These are phyloP conservation scores for Malania oleifera DNA, from an alignment of 164 flowering plant genomes.

Conservation along the genomic window DNA sequence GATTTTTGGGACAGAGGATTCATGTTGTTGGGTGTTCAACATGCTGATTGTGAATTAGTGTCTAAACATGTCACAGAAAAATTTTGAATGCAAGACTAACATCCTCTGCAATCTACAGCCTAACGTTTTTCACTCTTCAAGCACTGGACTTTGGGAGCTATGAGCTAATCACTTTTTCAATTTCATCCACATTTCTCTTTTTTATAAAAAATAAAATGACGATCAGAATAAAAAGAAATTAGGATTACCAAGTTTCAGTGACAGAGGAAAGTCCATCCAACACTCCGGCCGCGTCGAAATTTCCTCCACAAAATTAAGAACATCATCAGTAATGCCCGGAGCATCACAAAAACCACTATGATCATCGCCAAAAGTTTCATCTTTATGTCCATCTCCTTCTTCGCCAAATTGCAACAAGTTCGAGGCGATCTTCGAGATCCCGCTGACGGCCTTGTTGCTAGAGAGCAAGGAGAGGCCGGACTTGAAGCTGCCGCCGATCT, in stretches of 20 bases:
- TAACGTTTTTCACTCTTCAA: too few species aligned
- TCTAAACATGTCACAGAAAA: too few species aligned
- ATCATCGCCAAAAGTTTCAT: constrained; percentile 6
- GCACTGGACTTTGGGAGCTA: too few species aligned
- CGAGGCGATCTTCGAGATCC: constrained; percentile 40
- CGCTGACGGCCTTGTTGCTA: constrained; percentile 30
- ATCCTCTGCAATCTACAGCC: too few species aligned
- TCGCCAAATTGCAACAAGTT: constrained; percentile 31
- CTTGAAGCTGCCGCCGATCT: constrained; percentile 51
- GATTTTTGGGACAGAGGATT: too few species aligned
- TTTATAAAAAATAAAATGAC: too few species aligned
- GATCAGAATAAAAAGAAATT: not conserved
- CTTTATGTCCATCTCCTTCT: constrained; percentile 13
- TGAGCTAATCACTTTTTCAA: too few species aligned
- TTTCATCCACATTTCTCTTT: too few species aligned
- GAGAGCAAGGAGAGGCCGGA: constrained; percentile 37
- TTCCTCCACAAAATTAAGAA: constrained; percentile 38
- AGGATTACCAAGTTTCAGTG: constrained; percentile 25
- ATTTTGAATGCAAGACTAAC: too few species aligned
- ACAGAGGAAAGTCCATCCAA: constrained; percentile 53
- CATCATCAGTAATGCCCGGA: constrained; percentile 39
- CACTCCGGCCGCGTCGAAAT: constrained; percentile 36
- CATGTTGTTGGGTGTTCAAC: too few species aligned
- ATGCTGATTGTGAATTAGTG: too few species aligned
- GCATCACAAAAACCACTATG: constrained; percentile 11